Conservation (phyloP, 2,329 filamentous ascomycete genomes). For the Penicillium verrucosum region DNA sequence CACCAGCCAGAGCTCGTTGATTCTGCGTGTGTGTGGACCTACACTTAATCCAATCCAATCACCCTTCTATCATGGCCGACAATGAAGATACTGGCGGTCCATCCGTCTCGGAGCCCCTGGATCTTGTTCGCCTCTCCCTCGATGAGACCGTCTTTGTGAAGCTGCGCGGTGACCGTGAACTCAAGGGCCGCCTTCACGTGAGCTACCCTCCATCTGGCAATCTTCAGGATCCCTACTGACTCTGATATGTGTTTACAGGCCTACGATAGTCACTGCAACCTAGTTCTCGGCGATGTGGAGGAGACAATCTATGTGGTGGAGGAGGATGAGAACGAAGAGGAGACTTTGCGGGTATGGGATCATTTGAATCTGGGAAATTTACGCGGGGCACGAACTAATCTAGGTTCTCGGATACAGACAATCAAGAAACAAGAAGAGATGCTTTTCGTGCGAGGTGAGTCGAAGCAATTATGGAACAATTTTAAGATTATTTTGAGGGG, state of each 20-base stretch:
- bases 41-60: slow-evolving; percentile 6
- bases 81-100: slow-evolving; percentile 63
- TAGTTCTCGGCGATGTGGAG: slow-evolving; percentile 92
- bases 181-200: slow-evolving; percentile 93
- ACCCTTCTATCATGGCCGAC: slow-evolving; percentile 67
- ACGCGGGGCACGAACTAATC: slow-evolving; percentile 9
- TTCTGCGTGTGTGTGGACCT: slow-evolving; percentile 14
- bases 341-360: slow-evolving; percentile 65
- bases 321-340: slow-evolving; percentile 73
- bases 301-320: slow-evolving; percentile 95
- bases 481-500: slow-evolving; percentile 3
- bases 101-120: slow-evolving; percentile 84
- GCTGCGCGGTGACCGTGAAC: slow-evolving; percentile 88
- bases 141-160: slow-evolving; percentile 98
- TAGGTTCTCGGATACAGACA: slow-evolving; percentile 55
- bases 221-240: slow-evolving; percentile 17
- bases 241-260: slow-evolving; percentile 56
- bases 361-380: background rate
- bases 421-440: slow-evolving; percentile 97
- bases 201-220: slow-evolving; percentile 32
- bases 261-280: slow-evolving; percentile 97
- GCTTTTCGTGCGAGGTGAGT: slow-evolving; percentile 90
- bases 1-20: slow-evolving; percentile 21
- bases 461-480: background rate
- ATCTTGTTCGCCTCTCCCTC: slow-evolving; percentile 88